phyloP scores from a whole-genome alignment of 495 filamentous ascomycete species.

The Penicillium ucsense region DNA sequence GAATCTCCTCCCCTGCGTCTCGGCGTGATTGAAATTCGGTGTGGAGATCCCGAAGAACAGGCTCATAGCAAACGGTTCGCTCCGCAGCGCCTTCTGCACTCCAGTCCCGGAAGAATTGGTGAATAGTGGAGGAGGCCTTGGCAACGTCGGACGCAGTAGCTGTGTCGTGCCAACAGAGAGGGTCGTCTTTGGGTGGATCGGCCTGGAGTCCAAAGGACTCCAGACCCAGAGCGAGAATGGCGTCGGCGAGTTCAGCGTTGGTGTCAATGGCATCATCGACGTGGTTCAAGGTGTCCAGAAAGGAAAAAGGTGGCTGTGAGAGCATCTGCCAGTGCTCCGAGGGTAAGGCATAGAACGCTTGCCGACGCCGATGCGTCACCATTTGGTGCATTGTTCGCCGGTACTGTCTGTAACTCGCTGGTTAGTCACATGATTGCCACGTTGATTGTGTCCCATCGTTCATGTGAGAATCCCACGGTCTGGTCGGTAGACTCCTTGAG shows the following conservation, averaged over 20 bases:
- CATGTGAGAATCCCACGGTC: too few species aligned
- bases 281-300: conserved; percentile 61
- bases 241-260: conserved; percentile 74
- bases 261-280: conserved; percentile 83
- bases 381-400: conserved; percentile 73
- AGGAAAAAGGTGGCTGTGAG: conserved; percentile 67
- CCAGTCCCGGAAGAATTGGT: conserved; percentile 96
- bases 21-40: conserved; percentile 37
- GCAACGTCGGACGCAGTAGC: conserved; percentile 66
- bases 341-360: conserved; percentile 86
- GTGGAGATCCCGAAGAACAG: conserved; percentile 54
- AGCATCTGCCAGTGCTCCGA: conserved; percentile 72
- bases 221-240: conserved; percentile 59
- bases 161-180: conserved; percentile 49
- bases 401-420: conserved; percentile 54
- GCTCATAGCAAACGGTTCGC: conserved; percentile 63
- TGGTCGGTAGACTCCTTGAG: too few species aligned
- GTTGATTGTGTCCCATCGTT: too few species aligned
- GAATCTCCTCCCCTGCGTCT: conserved; percentile 32
- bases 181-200: conserved; percentile 21
- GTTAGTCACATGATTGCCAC: background rate
- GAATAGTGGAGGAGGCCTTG: conserved; percentile 81
- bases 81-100: conserved; percentile 66
- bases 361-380: conserved; percentile 78
- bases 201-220: conserved; percentile 49